Evolutionary conservation across 2,329 filamentous ascomycete genomes (phyloP).

Genomic region (Elsinoe fawcettii): DNA sequence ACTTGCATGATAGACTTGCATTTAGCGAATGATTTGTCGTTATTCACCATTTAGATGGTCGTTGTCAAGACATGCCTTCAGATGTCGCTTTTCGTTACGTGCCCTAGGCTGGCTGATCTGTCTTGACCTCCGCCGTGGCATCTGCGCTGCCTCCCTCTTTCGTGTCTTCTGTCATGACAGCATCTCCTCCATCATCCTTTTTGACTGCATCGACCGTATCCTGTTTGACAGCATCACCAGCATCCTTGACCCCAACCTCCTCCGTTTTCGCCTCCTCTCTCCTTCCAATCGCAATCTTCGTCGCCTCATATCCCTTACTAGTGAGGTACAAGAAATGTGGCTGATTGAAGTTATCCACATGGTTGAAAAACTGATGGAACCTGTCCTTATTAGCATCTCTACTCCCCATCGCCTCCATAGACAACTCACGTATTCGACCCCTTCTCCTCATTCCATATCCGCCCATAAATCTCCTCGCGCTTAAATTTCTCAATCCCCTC

Average conservation of each 20-base stretch:
- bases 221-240: constrained; percentile 6
- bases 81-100: no score
- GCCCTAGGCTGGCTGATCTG: background rate
- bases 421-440: constrained; percentile 70
- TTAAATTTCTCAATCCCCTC: constrained; percentile 82
- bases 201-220: no score
- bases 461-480: constrained; percentile 80
- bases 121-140: background rate
- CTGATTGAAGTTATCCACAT: constrained; percentile 45
- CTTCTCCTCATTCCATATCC: constrained; percentile 86
- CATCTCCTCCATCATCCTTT: background rate
- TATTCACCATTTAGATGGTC: background rate
- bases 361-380: constrained; percentile 43
- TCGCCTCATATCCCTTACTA: constrained; percentile 41
- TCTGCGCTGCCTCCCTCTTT: background rate
- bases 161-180: background rate
- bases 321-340: constrained; percentile 43
- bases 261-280: background rate
- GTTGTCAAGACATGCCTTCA: no score
- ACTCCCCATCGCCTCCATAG: background rate
- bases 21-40: background rate
- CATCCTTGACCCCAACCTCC: background rate
- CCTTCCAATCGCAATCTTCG: constrained; percentile 23
- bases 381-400: constrained; percentile 16
- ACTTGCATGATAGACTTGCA: constrained; percentile 4